Percentiles rank a stretch among this genome's conserved stretches.
phyloP scores from a whole-genome alignment of 257 asterid species.

The Nicotiana obtusifolia region DNA sequence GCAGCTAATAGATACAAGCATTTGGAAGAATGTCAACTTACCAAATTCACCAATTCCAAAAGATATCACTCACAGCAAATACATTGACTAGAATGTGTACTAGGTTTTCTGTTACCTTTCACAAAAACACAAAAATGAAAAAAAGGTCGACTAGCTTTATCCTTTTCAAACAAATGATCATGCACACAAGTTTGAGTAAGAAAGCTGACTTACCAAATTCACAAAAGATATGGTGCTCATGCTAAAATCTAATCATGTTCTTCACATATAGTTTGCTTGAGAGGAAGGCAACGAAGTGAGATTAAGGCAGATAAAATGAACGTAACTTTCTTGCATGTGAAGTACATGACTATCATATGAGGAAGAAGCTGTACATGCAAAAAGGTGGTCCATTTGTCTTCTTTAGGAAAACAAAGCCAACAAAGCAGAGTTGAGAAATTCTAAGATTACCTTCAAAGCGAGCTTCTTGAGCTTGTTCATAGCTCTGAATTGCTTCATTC shows the following conservation, averaged over 20 bases:
- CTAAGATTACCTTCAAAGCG: conserved; percentile 64
- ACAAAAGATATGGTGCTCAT: not conserved
- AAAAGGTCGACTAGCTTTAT: not conserved
- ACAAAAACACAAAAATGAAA: no score
- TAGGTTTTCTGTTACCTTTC: no score
- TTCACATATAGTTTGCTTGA: not conserved
- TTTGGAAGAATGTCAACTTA: not conserved
- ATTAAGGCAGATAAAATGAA: not conserved
- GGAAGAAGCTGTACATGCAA: not conserved
- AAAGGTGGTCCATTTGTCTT: not conserved
- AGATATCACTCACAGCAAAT: not conserved
- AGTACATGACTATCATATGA: not conserved
- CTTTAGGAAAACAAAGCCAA: not conserved
- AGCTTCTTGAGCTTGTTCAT: conserved; percentile 90
- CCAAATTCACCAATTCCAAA: not conserved
- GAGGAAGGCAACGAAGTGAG: not conserved
- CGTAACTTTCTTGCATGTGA: not conserved
- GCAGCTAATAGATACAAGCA: not conserved
- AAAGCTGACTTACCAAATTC: not conserved
- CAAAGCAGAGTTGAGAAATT: not conserved
- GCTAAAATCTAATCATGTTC: not conserved
- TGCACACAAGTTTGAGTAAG: not conserved
- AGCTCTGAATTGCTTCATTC: conserved; percentile 95
- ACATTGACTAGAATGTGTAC: not conserved
- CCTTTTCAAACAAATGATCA: not conserved